A percentile compares a stretch with the other conserved stretches of the same genome.
These are phyloP conservation scores for Paraphoma chrysanthemicola DNA, from an alignment of 2,329 filamentous ascomycete genomes.

Conservation along the genomic window DNA sequence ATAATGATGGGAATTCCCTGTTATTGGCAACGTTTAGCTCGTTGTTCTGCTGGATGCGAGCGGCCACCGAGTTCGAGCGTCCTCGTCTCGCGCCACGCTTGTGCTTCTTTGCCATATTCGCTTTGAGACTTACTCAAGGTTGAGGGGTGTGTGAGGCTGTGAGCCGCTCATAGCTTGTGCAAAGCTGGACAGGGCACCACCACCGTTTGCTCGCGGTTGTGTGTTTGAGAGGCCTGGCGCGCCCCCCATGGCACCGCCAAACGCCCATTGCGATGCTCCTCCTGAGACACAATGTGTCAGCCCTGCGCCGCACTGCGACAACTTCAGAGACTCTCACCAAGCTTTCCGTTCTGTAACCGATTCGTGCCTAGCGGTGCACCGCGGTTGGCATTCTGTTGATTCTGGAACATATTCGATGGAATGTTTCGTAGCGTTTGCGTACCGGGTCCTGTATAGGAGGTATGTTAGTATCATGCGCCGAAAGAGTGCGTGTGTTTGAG, in stretches of 20 bases:
- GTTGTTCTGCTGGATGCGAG: constrained; percentile 6
- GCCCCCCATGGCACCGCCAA: constrained; percentile 61
- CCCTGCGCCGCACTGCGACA: constrained; percentile 1
- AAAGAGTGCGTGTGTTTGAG: background rate
- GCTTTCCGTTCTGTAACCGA: constrained; percentile 62
- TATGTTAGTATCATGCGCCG: constrained; percentile 10
- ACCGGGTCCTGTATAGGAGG: constrained; percentile 51
- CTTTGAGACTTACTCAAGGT: constrained; percentile 61
- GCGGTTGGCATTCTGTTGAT: constrained; percentile 59
- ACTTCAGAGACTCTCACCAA: constrained; percentile 50
- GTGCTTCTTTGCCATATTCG: constrained; percentile 5
- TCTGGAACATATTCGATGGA: constrained; percentile 58
- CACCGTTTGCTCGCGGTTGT: constrained; percentile 58
- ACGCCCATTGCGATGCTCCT: constrained; percentile 64
- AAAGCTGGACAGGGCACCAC: constrained; percentile 60
- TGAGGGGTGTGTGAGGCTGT: constrained; percentile 61
- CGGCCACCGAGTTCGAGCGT: background rate
- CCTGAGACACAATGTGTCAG: constrained; percentile 48
- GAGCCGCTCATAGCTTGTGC: constrained; percentile 63
- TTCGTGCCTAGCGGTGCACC: constrained; percentile 56
- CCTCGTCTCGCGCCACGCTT: background rate
- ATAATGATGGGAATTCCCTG: constrained; percentile 69
- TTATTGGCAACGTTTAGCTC: constrained; percentile 30
- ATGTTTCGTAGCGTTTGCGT: constrained; percentile 61
- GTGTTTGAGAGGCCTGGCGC: constrained; percentile 58